Evolutionary conservation across 2,329 filamentous ascomycete species (phyloP).

Genomic region (Phaeosphaeriaceae sp.): DNA sequence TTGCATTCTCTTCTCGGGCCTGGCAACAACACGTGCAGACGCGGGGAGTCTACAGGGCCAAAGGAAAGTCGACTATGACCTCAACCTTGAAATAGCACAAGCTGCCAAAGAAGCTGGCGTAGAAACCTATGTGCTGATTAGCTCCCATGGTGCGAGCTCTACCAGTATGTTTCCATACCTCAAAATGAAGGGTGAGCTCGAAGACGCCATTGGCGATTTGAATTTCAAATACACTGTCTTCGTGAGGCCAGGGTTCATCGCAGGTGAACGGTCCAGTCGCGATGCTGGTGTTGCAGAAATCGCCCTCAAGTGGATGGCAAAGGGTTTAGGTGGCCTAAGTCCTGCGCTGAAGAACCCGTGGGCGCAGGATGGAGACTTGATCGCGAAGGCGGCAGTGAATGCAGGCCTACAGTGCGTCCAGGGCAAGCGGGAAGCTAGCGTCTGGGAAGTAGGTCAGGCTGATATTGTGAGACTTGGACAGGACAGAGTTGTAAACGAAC

Average conservation of each 20-base stretch:
- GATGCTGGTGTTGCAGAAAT: slow-evolving; percentile 54
- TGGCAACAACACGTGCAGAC: slow-evolving; percentile 78
- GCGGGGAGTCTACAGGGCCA: slow-evolving; percentile 81
- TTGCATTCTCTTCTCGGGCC: slow-evolving; percentile 72
- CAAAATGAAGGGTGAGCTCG: slow-evolving; percentile 86
- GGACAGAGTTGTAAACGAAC: slow-evolving; percentile 3
- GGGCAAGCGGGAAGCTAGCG: slow-evolving; percentile 61
- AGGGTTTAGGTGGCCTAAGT: slow-evolving; percentile 57
- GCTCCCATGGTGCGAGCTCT: slow-evolving; percentile 60
- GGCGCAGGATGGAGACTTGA: slow-evolving; percentile 76
- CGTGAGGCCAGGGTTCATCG: slow-evolving; percentile 73
- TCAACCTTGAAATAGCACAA: slow-evolving; percentile 79
- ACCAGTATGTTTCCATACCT: slow-evolving; percentile 60
- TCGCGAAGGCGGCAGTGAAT: slow-evolving; percentile 70
- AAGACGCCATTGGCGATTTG: slow-evolving; percentile 74
- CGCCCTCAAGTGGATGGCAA: slow-evolving; percentile 62
- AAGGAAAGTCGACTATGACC: slow-evolving; percentile 85
- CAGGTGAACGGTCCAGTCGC: slow-evolving; percentile 63
- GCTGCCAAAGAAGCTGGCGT: slow-evolving; percentile 75
- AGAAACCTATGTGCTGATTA: slow-evolving; percentile 80
- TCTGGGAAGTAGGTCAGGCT: slow-evolving; percentile 65
- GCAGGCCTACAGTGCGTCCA: slow-evolving; percentile 61
- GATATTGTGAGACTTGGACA: slow-evolving; percentile 74
- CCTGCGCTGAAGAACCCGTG: slow-evolving; percentile 65
- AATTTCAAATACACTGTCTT: slow-evolving; percentile 82